Evolutionary conservation across 257 asterid species (phyloP), one percentile per base, ranked within the genome.

Genomic region (Ballota nigra): DNA sequence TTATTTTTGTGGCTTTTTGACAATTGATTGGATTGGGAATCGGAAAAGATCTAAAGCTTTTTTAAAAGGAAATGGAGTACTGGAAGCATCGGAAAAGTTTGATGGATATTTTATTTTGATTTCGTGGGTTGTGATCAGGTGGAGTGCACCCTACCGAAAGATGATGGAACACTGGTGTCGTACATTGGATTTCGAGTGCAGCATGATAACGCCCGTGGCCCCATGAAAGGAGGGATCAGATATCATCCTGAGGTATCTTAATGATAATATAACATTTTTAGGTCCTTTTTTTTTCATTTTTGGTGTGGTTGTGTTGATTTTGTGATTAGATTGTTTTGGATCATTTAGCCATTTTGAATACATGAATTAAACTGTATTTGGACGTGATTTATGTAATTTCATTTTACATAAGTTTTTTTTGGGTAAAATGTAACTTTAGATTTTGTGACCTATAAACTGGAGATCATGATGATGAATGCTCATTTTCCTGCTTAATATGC

Each of bases 161-260:
- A 93, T 76, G 97, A 93, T 81, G 97, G 98, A 38, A 86, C 90
- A 1, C 86, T 93, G 77, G 97, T 63, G 49, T 91, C 98, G 5
- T 93, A 78, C 72, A 77, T 93, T 79, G 98, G 98, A 71, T 93
- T 91, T 19, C 85, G 98, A 68, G 96, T 93, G 57, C 96, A 93
- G 56, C 98, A 93, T 75, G 98, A 93, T 78, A 93, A 93, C 78
- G 83, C 98, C 72, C 87, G 98, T 53, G 98, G 98, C 24, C 97
- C 96, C 43, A 93, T 93, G 98, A 93, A 95, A 79, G 99, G 99
- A 79, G 99, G 99, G 74, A 95, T 92, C 82, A 87, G 98, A 93
- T 93, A 91, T 75, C 98, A 93, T 75, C 97, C 96, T 5, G 96
- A 93, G 96, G 98, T 93, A 5, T 41, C 23, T 53, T 4, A 15